These are phyloP conservation scores for Penicillium corylophilum DNA, from an alignment of 2,329 filamentous ascomycete genomes.

Conservation along the genomic window DNA sequence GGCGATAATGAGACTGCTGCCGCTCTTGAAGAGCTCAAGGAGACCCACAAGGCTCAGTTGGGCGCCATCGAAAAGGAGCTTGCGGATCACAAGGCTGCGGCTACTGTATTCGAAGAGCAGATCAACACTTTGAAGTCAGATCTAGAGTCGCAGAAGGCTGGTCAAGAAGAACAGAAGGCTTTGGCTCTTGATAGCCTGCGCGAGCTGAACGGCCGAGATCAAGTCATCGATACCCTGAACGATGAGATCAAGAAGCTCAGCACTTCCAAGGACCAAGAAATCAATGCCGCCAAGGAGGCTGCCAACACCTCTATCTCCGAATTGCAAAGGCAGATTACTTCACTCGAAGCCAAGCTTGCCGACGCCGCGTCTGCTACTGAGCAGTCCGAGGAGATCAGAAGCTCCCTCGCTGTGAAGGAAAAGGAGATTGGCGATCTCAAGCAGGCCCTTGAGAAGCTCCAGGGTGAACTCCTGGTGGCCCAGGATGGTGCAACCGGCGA, in stretches of 20 bases:
- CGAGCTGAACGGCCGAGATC: constrained; percentile 37
- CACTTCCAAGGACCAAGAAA: constrained; percentile 37
- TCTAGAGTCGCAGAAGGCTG: constrained; percentile 30
- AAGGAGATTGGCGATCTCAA: constrained; percentile 36
- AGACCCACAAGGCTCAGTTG: constrained; percentile 36
- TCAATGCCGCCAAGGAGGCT: constrained; percentile 35
- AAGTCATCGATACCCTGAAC: constrained; percentile 41
- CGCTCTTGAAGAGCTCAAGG: constrained; percentile 40
- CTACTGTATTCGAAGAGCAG: constrained; percentile 29
- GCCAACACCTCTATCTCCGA: constrained; percentile 27
- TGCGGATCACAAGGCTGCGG: constrained; percentile 32
- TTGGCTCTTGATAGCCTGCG: constrained; percentile 30
- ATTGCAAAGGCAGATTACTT: constrained; percentile 37
- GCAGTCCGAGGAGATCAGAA: constrained; percentile 24
- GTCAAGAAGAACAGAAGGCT: constrained; percentile 35
- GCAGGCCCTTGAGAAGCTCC: constrained; percentile 32
- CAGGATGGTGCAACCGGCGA: constrained; percentile 22
- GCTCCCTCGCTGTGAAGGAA: constrained; percentile 37
- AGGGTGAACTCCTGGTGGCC: constrained; percentile 34
- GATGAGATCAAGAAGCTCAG: constrained; percentile 38
- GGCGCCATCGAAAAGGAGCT: constrained; percentile 38
- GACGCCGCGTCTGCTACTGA: constrained; percentile 31
- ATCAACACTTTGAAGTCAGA: constrained; percentile 32
- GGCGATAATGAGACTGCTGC: constrained; percentile 37
- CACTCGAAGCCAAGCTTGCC: constrained; percentile 37